Percentiles rank a stretch among this genome's conserved stretches.
Evolutionary conservation across 2,329 filamentous ascomycete genomes (phyloP).

Genomic region (Hypoxylon sp.): DNA sequence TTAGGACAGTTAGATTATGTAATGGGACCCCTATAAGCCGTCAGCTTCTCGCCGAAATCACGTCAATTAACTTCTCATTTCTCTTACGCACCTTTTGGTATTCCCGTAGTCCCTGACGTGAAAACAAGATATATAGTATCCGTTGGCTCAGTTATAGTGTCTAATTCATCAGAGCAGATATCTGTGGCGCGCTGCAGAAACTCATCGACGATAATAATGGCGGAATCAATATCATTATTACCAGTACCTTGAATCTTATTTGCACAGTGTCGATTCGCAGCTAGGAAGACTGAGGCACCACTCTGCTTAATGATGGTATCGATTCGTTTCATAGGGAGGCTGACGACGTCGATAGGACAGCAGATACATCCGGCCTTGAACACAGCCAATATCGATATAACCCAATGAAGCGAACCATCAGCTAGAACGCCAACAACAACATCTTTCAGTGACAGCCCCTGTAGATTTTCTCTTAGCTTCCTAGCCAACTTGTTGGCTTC

Average conservation of each 20-base stretch:
- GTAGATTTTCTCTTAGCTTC: background rate
- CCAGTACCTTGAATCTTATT: background rate
- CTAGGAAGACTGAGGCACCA: background rate
- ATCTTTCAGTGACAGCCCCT: background rate
- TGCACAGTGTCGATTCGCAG: background rate
- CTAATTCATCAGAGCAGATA: background rate
- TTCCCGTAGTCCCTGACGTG: background rate
- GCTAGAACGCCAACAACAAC: background rate
- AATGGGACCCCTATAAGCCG: background rate
- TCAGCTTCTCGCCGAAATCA: background rate
- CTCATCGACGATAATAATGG: background rate
- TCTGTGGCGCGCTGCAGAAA: background rate
- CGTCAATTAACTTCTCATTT: background rate
- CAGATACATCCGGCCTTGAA: slow-evolving; percentile 38
- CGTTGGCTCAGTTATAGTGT: background rate
- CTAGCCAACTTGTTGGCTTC: background rate
- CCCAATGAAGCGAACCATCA: slow-evolving; percentile 35
- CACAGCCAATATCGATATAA: slow-evolving; percentile 30
- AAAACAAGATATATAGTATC: background rate
- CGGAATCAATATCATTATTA: background rate
- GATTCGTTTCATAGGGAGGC: background rate
- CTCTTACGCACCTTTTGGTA: background rate
- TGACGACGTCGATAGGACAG: slow-evolving; percentile 23
- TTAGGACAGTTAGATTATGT: background rate
- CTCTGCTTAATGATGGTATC: background rate